Evolutionary conservation across 257 asterid genomes (phyloP), one percentile per base, ranked within the genome.

Genomic region (Coffea eugenioides): DNA sequence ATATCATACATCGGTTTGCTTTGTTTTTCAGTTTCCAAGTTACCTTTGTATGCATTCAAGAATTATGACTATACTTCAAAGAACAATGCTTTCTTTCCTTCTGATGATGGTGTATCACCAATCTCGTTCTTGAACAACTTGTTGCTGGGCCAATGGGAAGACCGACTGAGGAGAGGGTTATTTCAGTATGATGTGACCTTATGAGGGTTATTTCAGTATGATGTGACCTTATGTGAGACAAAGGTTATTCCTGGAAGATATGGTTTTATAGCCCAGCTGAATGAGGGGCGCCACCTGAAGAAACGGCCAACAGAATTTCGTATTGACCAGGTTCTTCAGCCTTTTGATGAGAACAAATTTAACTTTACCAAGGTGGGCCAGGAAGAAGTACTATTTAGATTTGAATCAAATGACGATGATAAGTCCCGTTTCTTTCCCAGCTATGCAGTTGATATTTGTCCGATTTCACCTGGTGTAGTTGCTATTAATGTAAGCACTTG

Each of bases 231-330:
- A 57, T 93, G 97, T 73, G 92, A 90, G 84, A 87, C 97, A 0
- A 93, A 89, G 86, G 71, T 91, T 82, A 82, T 90, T 82, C 86
- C 89, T 0, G 97, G 97, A 39, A 89, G 77, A 67, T 82, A 80
- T 75, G 93, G 97, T 56, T 93, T 91, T 81, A 82, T 93, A 12
- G 93, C 97, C 66, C 97, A 93, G 83, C 90, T 93, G 79, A 93
- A 93, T n/a, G 95, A 93, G 85, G 97, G 97, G 1, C 91, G 94
- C 11, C 95, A 93, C 86, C 93, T 89, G 27, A 93, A 90, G 88
- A 93, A 93, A 78, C 89, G 97, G 36, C 93, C 91, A 3, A 91
- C 97, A 10, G 95, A 93, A 71, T 91, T 93, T 74, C 85, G 90
- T 54, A 34, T 93, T 20, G 97, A 93, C 84, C 86, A 86, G 86